phyloP scores from a whole-genome alignment of 495 filamentous ascomycete species.

The Trichoderma asperelloides region DNA sequence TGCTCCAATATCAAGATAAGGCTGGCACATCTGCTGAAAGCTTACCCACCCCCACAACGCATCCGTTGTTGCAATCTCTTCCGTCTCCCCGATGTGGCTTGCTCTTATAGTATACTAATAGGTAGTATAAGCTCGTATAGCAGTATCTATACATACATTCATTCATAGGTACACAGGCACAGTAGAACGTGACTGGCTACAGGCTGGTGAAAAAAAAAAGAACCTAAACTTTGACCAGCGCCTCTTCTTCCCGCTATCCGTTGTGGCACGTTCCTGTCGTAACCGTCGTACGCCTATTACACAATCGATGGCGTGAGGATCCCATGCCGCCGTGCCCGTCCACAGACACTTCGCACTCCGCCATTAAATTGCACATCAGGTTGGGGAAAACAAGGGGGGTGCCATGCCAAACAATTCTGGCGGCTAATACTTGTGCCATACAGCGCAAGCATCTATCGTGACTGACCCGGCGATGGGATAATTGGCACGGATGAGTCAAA shows the following conservation, averaged over 20 bases:
- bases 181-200: background rate
- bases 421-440: background rate
- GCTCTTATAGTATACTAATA: background rate
- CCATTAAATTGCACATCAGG: background rate
- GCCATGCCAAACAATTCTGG: background rate
- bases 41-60: slow-evolving; percentile 4
- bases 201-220: background rate
- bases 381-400: background rate
- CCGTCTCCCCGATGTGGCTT: background rate
- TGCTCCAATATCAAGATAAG: slow-evolving; percentile 7
- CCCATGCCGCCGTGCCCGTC: slow-evolving; percentile 1
- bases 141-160: background rate
- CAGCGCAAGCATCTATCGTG: background rate
- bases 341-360: background rate
- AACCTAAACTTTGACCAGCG: background rate
- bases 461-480: background rate
- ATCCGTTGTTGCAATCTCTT: background rate
- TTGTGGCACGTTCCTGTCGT: slow-evolving; percentile 6
- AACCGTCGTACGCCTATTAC: slow-evolving; percentile 6
- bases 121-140: background rate
- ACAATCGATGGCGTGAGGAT: slow-evolving; percentile 5
- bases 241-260: background rate
- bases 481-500: background rate
- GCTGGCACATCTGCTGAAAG: background rate
- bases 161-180: background rate